phyloP scores from a whole-genome alignment of 2,329 filamentous ascomycete genomes.

The Penicillium sp. region DNA sequence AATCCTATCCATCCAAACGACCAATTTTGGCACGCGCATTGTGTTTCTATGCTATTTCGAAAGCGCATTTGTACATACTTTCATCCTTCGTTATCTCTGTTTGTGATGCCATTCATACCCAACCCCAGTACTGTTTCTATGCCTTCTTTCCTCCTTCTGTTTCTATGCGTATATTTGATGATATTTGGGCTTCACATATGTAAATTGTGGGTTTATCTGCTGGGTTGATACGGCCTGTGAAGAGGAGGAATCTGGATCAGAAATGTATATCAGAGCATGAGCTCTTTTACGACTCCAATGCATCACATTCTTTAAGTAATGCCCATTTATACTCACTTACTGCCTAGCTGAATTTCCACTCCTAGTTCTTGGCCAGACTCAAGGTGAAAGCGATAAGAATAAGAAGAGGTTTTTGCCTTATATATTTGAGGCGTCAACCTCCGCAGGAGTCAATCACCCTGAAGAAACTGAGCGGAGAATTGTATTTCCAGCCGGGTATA shows the following conservation, averaged over 20 bases:
- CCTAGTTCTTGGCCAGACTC: too few species aligned
- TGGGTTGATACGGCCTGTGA: neutral
- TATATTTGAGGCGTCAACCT: too few species aligned
- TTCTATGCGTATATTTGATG: neutral
- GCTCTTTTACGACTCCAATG: neutral
- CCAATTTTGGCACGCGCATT: neutral
- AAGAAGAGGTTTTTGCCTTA: too few species aligned
- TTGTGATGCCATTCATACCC: conserved; percentile 1
- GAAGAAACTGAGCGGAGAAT: neutral
- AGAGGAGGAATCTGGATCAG: neutral
- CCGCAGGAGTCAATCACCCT: too few species aligned
- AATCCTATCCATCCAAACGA: neutral
- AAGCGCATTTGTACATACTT: neutral
- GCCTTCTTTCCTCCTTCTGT: neutral
- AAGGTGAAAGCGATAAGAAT: too few species aligned
- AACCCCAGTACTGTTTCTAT: neutral
- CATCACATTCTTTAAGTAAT: neutral
- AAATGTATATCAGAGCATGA: neutral
- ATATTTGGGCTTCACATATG: neutral
- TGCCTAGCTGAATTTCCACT: too few species aligned
- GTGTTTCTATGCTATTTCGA: neutral
- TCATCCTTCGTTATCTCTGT: neutral
- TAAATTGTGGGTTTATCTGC: neutral
- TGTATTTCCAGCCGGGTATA: neutral
- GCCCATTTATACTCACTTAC: too few species aligned